phyloP scores from a whole-genome alignment of 345 rosid genomes.

The Cardamine resedifolia region DNA sequence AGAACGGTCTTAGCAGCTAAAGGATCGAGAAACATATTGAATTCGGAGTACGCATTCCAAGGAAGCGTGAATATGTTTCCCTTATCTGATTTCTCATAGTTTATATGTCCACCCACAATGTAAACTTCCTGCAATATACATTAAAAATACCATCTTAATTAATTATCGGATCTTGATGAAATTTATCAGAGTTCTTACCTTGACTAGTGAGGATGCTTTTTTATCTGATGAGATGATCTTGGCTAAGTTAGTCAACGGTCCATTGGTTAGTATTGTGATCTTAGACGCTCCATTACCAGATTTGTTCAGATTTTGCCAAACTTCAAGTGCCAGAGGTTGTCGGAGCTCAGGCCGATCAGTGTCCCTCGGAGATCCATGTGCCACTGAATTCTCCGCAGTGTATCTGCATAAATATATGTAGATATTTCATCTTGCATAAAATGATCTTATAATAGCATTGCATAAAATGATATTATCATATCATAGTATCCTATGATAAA shows the following conservation, averaged over 20 bases:
- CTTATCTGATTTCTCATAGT: conserved; percentile 33
- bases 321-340: conserved; percentile 70
- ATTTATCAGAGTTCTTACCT: conserved; percentile 43
- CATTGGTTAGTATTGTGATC: conserved; percentile 71
- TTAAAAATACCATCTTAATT: neutral
- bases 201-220: conserved; percentile 46
- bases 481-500: too few relatives aligned
- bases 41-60: conserved; percentile 60
- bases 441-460: neutral
- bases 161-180: neutral
- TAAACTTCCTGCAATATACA: conserved; percentile 57
- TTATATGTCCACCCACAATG: conserved; percentile 83
- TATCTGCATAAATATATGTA: conserved; percentile 45
- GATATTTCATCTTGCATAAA: neutral
- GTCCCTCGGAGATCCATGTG: conserved; percentile 66
- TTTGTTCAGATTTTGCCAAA: conserved; percentile 55
- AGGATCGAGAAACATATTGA: conserved; percentile 91
- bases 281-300: conserved; percentile 48
- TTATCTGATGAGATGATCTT: conserved; percentile 48
- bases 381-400: conserved; percentile 69
- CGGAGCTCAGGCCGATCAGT: conserved; percentile 70
- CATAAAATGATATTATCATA: too few relatives aligned
- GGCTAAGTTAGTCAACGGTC: conserved; percentile 83
- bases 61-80: conserved; percentile 61
- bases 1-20: conserved; percentile 74